Percentiles rank a stretch among this genome's conserved stretches.
These are phyloP conservation scores for Penicillium verhagenii DNA, from an alignment of 495 filamentous ascomycete genomes.

Conservation along the genomic window DNA sequence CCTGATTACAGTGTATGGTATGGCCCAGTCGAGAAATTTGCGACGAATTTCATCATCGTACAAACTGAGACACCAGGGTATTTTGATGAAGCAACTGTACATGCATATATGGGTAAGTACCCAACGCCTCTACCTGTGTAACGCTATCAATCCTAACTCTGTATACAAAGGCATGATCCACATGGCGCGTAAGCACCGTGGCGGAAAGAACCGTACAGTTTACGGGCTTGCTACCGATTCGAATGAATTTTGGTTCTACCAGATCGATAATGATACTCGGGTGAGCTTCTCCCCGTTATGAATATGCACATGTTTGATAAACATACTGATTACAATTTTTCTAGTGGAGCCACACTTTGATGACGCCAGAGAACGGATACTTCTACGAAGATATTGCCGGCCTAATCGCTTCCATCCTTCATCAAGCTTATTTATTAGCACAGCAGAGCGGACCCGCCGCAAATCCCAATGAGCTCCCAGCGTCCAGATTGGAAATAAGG, in stretches of 20 bases:
- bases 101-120: slow-evolving; percentile 6
- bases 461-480: too few relatives aligned
- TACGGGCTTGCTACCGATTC: slow-evolving; percentile 7
- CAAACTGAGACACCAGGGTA: slow-evolving; percentile 2
- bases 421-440: background rate
- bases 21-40: background rate
- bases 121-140: too few relatives aligned
- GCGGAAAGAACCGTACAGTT: slow-evolving; percentile 2
- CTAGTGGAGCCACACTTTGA: slow-evolving; percentile 2
- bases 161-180: slow-evolving; percentile 12
- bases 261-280: slow-evolving; percentile 1
- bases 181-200: background rate
- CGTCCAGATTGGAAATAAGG: background rate
- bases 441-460: background rate
- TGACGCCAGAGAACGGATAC: background rate
- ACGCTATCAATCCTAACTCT: background rate
- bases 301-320: background rate
- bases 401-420: slow-evolving; percentile 3
- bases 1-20: slow-evolving; percentile 10
- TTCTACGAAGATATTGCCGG: slow-evolving; percentile 2
- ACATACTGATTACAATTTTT: background rate
- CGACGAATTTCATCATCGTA: slow-evolving; percentile 7
- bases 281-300: background rate
- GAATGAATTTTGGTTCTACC: slow-evolving; percentile 10
- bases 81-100: background rate